phyloP scores from a whole-genome alignment of 805 yeast species.

The Metschnikowia matae region DNA sequence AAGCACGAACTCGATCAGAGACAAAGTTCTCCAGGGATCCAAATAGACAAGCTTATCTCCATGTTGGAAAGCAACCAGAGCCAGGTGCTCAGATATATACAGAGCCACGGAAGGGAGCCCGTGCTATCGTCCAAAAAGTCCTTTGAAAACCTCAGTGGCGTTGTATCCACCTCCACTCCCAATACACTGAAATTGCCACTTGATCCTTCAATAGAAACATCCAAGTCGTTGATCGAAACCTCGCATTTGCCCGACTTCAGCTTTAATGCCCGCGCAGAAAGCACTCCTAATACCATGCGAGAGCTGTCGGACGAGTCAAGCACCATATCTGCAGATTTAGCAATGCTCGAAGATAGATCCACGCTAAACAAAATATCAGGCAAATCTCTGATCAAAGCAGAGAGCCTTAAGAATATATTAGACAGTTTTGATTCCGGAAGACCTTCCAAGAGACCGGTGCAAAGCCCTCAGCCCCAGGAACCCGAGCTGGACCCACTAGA shows the following conservation, averaged over 20 bases:
- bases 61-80: neutral
- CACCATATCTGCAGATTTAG: constrained; percentile 2
- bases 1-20: constrained; percentile 2
- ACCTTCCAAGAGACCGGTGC: neutral
- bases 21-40: neutral
- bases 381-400: neutral
- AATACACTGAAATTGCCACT: constrained; percentile 1
- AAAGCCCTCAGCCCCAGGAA: neutral
- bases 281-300: constrained; percentile 1
- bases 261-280: neutral
- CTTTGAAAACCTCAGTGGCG: neutral
- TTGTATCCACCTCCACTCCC: constrained; percentile 2
- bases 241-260: neutral
- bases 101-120: neutral
- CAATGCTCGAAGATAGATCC: neutral
- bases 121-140: neutral
- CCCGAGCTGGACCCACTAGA: constrained; percentile 2
- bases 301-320: neutral
- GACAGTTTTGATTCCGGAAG: neutral
- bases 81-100: constrained; percentile 1
- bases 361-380: neutral
- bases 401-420: constrained; percentile 2
- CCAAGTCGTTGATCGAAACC: neutral
- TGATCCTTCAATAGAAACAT: neutral
- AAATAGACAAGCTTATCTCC: neutral